A percentile compares a stretch with the other conserved stretches of the same genome.
phyloP scores from a whole-genome alignment of 2,329 filamentous ascomycete genomes.

The Diplocarpon mali region DNA sequence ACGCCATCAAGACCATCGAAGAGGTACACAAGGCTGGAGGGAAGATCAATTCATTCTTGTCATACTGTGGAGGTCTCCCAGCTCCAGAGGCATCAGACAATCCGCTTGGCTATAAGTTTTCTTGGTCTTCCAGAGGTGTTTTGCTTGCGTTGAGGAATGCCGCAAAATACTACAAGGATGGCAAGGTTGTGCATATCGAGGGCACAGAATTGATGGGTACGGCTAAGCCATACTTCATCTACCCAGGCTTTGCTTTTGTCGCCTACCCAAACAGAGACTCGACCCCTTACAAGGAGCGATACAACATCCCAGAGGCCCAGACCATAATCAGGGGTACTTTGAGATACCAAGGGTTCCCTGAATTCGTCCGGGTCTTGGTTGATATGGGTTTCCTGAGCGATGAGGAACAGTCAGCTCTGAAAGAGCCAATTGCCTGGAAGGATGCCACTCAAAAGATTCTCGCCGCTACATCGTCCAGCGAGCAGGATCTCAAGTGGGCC shows the following conservation, averaged over 20 bases:
- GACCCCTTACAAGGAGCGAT: constrained; percentile 76
- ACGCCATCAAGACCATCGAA: constrained; percentile 79
- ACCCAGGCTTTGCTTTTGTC: constrained; percentile 79
- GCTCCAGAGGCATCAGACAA: constrained; percentile 69
- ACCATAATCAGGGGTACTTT: constrained; percentile 79
- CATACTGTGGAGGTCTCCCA: constrained; percentile 74
- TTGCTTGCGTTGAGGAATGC: constrained; percentile 76
- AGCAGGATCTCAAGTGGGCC: constrained; percentile 60
- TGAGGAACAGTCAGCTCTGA: constrained; percentile 51
- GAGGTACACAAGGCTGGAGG: constrained; percentile 80
- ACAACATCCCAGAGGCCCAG: constrained; percentile 83
- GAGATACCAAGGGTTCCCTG: constrained; percentile 79
- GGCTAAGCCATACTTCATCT: constrained; percentile 85
- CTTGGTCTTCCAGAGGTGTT: constrained; percentile 55
- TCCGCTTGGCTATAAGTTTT: constrained; percentile 90
- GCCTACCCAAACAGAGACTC: constrained; percentile 91
- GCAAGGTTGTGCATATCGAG: constrained; percentile 57
- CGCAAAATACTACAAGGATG: constrained; percentile 74
- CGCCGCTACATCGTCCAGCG: constrained; percentile 51
- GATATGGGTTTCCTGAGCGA: constrained; percentile 84
- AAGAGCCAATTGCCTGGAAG: constrained; percentile 64
- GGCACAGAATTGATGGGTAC: constrained; percentile 69
- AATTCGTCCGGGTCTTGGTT: constrained; percentile 79
- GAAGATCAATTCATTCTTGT: constrained; percentile 72
- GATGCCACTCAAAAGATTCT: constrained; percentile 73